A percentile compares a stretch with the other conserved stretches of the same genome.
phyloP scores from a whole-genome alignment of 2,329 filamentous ascomycete genomes.

The Colletotrichum sp. region DNA sequence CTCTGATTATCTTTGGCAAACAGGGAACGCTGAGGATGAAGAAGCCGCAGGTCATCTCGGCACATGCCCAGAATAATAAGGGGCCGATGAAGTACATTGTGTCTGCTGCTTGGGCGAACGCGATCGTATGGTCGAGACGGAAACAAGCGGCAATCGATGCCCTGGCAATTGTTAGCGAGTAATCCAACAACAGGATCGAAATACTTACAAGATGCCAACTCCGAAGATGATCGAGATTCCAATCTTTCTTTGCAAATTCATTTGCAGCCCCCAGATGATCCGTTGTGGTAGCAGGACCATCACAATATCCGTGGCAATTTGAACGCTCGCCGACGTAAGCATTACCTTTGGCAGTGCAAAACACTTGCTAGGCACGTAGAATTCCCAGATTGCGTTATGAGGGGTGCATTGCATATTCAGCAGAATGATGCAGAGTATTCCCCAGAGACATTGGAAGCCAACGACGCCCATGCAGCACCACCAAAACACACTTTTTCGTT shows the following conservation, averaged over 20 bases:
- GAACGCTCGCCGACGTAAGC: constrained; percentile 25
- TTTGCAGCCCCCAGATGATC: constrained; percentile 34
- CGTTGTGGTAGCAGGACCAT: constrained; percentile 35
- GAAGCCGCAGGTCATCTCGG: constrained; percentile 51
- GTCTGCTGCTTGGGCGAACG: constrained; percentile 32
- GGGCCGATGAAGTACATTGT: constrained; percentile 41
- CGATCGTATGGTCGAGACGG: constrained; percentile 37
- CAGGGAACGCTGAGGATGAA: constrained; percentile 44
- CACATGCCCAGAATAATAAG: constrained; percentile 47
- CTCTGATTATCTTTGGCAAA: constrained; percentile 38
- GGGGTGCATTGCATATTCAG: constrained; percentile 29
- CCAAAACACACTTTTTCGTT: constrained; percentile 23
- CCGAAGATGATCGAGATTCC: constrained; percentile 36
- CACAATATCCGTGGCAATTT: constrained; percentile 29
- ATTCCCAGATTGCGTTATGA: constrained; percentile 30
- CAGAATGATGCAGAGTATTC: constrained; percentile 23
- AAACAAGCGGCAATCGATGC: constrained; percentile 35
- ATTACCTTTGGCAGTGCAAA: constrained; percentile 23
- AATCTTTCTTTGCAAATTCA: constrained; percentile 33
- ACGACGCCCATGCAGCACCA: constrained; percentile 27
- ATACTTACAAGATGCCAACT: constrained; percentile 31
- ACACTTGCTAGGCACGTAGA: constrained; percentile 27
- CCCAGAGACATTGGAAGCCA: constrained; percentile 23
- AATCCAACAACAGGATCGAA: background rate
- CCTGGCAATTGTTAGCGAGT: background rate